Percentiles rank a stretch among this genome's conserved stretches.
Conservation (phyloP, 2,329 filamentous ascomycete genomes). For the Scolecobasidium constrictum region DNA sequence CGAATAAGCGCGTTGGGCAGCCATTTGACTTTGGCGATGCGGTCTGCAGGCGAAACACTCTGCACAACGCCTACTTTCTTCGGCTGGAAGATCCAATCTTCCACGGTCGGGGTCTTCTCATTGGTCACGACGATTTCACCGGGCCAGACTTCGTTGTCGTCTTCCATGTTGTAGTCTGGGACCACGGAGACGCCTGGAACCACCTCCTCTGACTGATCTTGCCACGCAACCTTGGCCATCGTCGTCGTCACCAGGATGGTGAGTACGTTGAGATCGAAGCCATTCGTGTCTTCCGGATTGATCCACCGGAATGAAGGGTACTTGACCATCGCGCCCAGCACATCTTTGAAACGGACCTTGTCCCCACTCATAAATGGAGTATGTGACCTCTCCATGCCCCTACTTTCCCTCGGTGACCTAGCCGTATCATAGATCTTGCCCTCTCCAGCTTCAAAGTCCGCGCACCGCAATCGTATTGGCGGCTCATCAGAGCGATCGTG, state of each 20-base stretch:
- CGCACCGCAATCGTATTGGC: constrained; percentile 12
- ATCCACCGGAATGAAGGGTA: constrained; percentile 30
- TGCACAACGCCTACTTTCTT: constrained; percentile 46
- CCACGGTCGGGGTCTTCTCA: constrained; percentile 19
- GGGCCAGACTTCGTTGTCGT: constrained; percentile 46
- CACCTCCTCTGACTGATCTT: constrained; percentile 41
- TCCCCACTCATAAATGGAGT: constrained; percentile 29
- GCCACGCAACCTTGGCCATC: constrained; percentile 46
- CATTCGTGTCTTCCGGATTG: constrained; percentile 32
- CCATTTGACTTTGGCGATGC: constrained; percentile 47
- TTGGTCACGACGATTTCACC: constrained; percentile 43
- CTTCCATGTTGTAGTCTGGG: constrained; percentile 40
- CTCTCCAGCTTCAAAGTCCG: constrained; percentile 29
- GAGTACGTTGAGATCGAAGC: constrained; percentile 49
- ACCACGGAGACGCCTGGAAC: constrained; percentile 35
- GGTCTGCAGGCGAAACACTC: constrained; percentile 41
- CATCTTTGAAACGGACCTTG: constrained; percentile 45
- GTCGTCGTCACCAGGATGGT: constrained; percentile 39
- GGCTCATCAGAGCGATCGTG: constrained; percentile 14
- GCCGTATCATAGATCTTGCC: constrained; percentile 34
- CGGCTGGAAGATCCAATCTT: constrained; percentile 29
- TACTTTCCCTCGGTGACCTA: constrained; percentile 12
- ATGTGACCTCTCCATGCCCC: constrained; percentile 9
- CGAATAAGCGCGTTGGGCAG: constrained; percentile 30
- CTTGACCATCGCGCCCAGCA: constrained; percentile 38